Percentiles rank a stretch among this genome's conserved stretches.
These are phyloP conservation scores for Phytophthora foliorum DNA, from an alignment of 352 stramenopile genomes.

Conservation along the genomic window DNA sequence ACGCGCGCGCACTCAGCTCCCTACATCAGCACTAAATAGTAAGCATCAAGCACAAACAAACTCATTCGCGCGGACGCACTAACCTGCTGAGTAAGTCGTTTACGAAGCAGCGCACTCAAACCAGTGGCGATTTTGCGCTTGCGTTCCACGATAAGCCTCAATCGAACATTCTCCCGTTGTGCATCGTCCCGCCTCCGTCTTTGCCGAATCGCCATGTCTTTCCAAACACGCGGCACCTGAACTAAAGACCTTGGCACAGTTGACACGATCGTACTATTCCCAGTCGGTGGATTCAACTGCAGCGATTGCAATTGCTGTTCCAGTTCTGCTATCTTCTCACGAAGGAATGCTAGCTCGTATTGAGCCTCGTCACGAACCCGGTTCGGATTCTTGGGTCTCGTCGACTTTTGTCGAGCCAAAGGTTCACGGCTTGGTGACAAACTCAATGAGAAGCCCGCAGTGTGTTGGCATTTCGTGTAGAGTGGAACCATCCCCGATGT, in stretches of 20 bases:
- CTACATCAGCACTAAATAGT: constrained; percentile 3
- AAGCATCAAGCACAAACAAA: neutral
- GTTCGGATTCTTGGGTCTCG: constrained; percentile 36
- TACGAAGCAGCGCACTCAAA: constrained; percentile 30
- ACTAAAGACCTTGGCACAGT: neutral
- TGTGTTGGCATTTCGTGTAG: constrained; percentile 8
- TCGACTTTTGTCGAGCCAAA: neutral
- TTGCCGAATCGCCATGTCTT: constrained; percentile 31
- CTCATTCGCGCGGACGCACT: neutral
- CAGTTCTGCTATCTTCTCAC: constrained; percentile 65
- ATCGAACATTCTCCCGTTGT: constrained; percentile 41
- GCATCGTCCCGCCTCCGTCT: constrained; percentile 21
- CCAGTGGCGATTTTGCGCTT: constrained; percentile 39
- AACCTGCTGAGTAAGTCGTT: constrained; percentile 38
- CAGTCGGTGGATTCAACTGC: constrained; percentile 13
- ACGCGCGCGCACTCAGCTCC: constrained; percentile 8
- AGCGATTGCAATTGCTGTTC: constrained; percentile 60
- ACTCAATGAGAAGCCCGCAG: neutral
- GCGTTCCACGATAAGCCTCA: constrained; percentile 36
- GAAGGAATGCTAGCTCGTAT: constrained; percentile 74
- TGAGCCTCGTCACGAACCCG: constrained; percentile 49
- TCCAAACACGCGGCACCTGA: constrained; percentile 27
- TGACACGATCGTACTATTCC: neutral
- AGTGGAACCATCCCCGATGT: constrained; percentile 30
- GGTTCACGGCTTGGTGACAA: constrained; percentile 15